Percentiles rank a stretch among this genome's conserved stretches.
Evolutionary conservation across 2,329 filamentous ascomycete genomes (phyloP).

Genomic region (Ophiosphaerella korrae): DNA sequence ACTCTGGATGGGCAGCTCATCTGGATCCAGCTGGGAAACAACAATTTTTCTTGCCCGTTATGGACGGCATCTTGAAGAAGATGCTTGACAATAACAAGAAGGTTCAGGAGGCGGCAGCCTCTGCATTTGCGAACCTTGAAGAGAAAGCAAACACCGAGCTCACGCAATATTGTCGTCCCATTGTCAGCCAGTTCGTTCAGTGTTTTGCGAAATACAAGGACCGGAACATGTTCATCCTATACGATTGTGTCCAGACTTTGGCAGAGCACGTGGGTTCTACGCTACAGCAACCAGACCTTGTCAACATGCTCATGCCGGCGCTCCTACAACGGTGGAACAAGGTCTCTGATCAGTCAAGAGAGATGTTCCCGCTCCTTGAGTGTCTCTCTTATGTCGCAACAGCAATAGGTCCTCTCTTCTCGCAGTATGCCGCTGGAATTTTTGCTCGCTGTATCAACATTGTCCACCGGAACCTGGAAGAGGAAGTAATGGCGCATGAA

Average conservation of each 20-base stretch:
- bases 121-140: slow-evolving; percentile 93
- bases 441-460: slow-evolving; percentile 89
- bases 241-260: slow-evolving; percentile 96
- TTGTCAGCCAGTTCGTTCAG: slow-evolving; percentile 86
- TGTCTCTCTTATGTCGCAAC: slow-evolving; percentile 93
- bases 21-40: slow-evolving; percentile 71
- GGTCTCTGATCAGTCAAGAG: slow-evolving; percentile 84
- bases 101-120: slow-evolving; percentile 94
- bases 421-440: slow-evolving; percentile 83
- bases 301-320: slow-evolving; percentile 87
- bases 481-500: slow-evolving; percentile 71
- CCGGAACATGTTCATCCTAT: slow-evolving; percentile 97
- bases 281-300: slow-evolving; percentile 79
- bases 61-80: slow-evolving; percentile 91
- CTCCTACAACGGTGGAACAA: slow-evolving; percentile 86
- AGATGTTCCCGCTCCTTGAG: slow-evolving; percentile 94
- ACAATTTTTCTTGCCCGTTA: slow-evolving; percentile 89
- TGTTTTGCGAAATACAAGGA: slow-evolving; percentile 98
- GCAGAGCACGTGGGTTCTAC: slow-evolving; percentile 87
- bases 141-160: slow-evolving; percentile 85
- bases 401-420: slow-evolving; percentile 80
- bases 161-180: slow-evolving; percentile 84
- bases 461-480: slow-evolving; percentile 88
- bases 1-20: slow-evolving; percentile 88
- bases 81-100: slow-evolving; percentile 99